A percentile compares a stretch with the other conserved stretches of the same genome.
phyloP scores from a whole-genome alignment of 2,329 filamentous ascomycete genomes.

The Dactylonectria estremocensis region DNA sequence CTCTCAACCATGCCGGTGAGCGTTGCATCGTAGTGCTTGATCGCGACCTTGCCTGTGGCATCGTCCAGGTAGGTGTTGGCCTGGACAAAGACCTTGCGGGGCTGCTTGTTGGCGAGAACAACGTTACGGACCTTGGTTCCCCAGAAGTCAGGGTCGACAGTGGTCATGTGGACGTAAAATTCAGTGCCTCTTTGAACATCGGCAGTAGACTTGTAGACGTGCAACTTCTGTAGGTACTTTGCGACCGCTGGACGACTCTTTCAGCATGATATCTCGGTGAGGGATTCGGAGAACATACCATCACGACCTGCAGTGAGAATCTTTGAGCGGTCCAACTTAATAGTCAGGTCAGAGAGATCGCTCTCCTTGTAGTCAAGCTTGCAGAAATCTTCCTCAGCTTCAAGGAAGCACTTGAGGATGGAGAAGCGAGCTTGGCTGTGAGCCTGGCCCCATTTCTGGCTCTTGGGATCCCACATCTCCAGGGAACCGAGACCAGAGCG shows the following conservation, averaged over 20 bases:
- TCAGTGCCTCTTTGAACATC: slow-evolving; percentile 83
- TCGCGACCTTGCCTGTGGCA: slow-evolving; percentile 76
- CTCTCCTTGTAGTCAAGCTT: slow-evolving; percentile 81
- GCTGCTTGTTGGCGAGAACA: slow-evolving; percentile 83
- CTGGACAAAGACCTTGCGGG: slow-evolving; percentile 94
- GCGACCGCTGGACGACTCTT: slow-evolving; percentile 74
- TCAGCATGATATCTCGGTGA: slow-evolving; percentile 41
- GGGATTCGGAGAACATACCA: slow-evolving; percentile 54
- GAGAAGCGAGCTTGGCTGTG: slow-evolving; percentile 94
- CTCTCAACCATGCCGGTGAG: slow-evolving; percentile 87
- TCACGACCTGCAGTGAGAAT: slow-evolving; percentile 87
- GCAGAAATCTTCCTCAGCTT: slow-evolving; percentile 90
- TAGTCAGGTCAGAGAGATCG: slow-evolving; percentile 84
- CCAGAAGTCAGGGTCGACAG: slow-evolving; percentile 87
- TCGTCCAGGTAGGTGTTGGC: slow-evolving; percentile 86
- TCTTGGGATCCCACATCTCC: slow-evolving; percentile 96
- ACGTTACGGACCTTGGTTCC: slow-evolving; percentile 83
- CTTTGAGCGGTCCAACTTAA: slow-evolving; percentile 87
- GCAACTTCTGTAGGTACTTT: slow-evolving; percentile 89
- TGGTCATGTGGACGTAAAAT: slow-evolving; percentile 88
- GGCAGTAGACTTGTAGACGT: slow-evolving; percentile 92
- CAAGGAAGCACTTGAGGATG: slow-evolving; percentile 87
- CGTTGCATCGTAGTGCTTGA: slow-evolving; percentile 90
- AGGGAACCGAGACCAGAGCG: slow-evolving; percentile 90
- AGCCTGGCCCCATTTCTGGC: slow-evolving; percentile 91